Conservation (phyloP, 305 asterid species). For the Fraxinus platypoda region DNA sequence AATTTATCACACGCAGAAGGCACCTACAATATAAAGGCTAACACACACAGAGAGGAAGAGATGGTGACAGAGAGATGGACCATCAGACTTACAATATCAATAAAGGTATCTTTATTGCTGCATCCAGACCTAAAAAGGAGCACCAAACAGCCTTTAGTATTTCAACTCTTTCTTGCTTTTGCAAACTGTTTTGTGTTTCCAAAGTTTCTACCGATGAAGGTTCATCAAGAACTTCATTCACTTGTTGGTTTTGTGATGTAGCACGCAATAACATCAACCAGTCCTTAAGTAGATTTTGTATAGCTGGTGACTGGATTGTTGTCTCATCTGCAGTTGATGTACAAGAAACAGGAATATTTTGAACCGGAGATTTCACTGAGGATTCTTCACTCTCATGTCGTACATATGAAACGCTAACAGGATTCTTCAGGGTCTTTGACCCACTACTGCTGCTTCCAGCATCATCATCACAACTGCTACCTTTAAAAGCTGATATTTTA, state of each 20-base stretch:
- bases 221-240: slow-evolving; percentile 44
- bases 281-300: slow-evolving; percentile 66
- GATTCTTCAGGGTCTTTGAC: slow-evolving; percentile 55
- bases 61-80: background rate
- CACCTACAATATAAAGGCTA: background rate
- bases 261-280: slow-evolving; percentile 71
- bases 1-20: background rate
- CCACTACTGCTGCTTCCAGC: slow-evolving; percentile 60
- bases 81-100: slow-evolving; percentile 63
- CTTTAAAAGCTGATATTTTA: slow-evolving; percentile 79
- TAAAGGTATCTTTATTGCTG: slow-evolving; percentile 66
- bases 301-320: slow-evolving; percentile 52
- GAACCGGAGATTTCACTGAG: slow-evolving; percentile 51
- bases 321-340: slow-evolving; percentile 45
- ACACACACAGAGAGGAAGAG: background rate
- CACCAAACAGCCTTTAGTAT: slow-evolving; percentile 50
- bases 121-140: slow-evolving; percentile 62
- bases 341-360: slow-evolving; percentile 52
- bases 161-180: slow-evolving; percentile 41
- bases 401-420: slow-evolving; percentile 60
- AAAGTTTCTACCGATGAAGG: slow-evolving; percentile 42
- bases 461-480: slow-evolving; percentile 53
- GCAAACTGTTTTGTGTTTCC: slow-evolving; percentile 33
- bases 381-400: slow-evolving; percentile 68
- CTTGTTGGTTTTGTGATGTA: slow-evolving; percentile 42